phyloP scores from a whole-genome alignment of 345 rosid species.

The Fremontodendron californicum region DNA sequence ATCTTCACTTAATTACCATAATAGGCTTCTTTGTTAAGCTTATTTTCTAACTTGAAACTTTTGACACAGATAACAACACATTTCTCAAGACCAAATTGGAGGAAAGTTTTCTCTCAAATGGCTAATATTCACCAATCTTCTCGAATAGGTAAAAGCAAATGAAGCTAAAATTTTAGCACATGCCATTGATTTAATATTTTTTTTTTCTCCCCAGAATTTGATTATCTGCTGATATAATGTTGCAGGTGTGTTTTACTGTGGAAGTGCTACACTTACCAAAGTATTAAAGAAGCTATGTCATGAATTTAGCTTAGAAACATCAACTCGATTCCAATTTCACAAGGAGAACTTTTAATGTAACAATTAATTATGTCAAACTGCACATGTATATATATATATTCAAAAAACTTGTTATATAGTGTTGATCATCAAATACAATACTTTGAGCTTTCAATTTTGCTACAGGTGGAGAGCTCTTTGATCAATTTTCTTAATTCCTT shows the following conservation, averaged over 20 bases:
- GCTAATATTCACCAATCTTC: constrained; percentile 54
- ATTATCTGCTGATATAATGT: not conserved
- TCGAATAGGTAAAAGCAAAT: constrained; percentile 48
- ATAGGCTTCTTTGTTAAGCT: not conserved
- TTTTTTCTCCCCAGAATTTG: not conserved
- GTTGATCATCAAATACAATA: too few species aligned
- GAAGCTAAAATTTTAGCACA: not conserved
- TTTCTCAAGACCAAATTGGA: constrained; percentile 95
- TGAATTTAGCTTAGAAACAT: constrained; percentile 68
- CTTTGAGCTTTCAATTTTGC: too few species aligned
- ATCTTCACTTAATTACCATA: not conserved
- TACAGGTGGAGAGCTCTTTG: not conserved
- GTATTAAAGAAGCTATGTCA: constrained; percentile 60
- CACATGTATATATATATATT: not conserved
- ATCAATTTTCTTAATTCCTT: not conserved
- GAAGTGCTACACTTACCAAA: constrained; percentile 77
- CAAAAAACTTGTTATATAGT: not conserved
- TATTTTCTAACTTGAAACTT: constrained; percentile 1
- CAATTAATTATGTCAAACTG: not conserved
- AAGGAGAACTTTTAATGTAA: constrained; percentile 73
- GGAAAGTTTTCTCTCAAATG: constrained; percentile 70
- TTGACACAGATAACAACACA: constrained; percentile 81
- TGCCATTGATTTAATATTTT: not conserved
- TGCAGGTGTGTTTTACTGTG: constrained; percentile 94
- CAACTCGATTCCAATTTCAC: constrained; percentile 85